A percentile compares a stretch with the other conserved stretches of the same genome.
Evolutionary conservation across 192 early-diverging fungal genomes (phyloP).

Genomic region (Linnemannia schmuckeri): DNA sequence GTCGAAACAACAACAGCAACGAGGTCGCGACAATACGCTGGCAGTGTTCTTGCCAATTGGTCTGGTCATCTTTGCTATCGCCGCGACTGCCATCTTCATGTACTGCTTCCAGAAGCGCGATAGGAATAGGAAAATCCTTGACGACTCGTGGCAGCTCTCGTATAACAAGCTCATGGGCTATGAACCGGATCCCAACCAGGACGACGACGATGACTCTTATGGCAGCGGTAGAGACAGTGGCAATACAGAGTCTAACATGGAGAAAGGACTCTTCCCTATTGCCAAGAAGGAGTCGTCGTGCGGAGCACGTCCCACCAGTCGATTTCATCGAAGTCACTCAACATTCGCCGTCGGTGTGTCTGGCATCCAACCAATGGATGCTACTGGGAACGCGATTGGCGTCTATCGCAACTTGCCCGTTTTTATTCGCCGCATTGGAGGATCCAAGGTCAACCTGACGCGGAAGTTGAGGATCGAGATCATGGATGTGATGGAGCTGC

Average conservation of each 20-base stretch:
- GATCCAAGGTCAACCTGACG: constrained; percentile 26
- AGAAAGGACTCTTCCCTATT: neutral
- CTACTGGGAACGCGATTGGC: constrained; percentile 23
- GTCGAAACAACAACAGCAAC: constrained; percentile 8
- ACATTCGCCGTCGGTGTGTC: constrained; percentile 13
- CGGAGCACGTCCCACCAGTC: neutral
- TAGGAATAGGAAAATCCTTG: constrained; percentile 15
- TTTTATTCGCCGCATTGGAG: constrained; percentile 25
- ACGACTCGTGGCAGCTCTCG: constrained; percentile 40
- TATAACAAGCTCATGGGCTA: constrained; percentile 32
- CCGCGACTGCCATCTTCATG: neutral
- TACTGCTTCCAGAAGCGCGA: constrained; percentile 15
- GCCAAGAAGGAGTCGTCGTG: neutral
- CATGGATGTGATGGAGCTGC: constrained; percentile 40
- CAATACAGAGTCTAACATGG: neutral
- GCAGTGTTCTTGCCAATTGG: constrained; percentile 21
- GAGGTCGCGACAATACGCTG: neutral
- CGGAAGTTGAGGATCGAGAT: constrained; percentile 16
- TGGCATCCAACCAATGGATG: constrained; percentile 25
- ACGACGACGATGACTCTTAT: neutral
- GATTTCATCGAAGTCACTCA: constrained; percentile 16
- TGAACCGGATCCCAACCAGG: constrained; percentile 13
- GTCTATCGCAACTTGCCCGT: constrained; percentile 28
- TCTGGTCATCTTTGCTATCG: neutral
- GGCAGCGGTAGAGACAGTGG: neutral